Percentiles rank a stretch among this genome's conserved stretches.
phyloP scores from a whole-genome alignment of 2,329 filamentous ascomycete genomes.

The Aspergillus nomiae region DNA sequence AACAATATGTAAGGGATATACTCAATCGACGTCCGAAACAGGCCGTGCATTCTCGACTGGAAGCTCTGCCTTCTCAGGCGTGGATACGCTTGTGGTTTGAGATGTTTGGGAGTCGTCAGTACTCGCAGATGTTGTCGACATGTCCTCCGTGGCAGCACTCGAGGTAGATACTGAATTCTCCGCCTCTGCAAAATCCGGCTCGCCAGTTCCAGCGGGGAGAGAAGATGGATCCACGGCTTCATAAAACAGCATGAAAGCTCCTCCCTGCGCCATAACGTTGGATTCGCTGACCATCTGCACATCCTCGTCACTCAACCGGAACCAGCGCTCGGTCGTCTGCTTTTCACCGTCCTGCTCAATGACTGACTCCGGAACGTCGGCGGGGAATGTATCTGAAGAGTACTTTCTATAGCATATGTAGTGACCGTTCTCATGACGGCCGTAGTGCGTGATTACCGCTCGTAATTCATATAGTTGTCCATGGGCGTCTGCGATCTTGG shows the following conservation, averaged over 20 bases:
- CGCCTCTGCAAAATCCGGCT: constrained; percentile 7
- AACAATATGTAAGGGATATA: constrained; percentile 6
- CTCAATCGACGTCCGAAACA: constrained; percentile 17
- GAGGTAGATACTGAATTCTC: constrained; percentile 22
- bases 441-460: constrained; percentile 85
- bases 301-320: constrained; percentile 85
- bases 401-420: constrained; percentile 89
- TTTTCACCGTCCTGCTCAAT: constrained; percentile 36
- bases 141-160: constrained; percentile 26
- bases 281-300: constrained; percentile 74
- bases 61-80: constrained; percentile 17
- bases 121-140: constrained; percentile 28
- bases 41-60: constrained; percentile 2
- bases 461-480: constrained; percentile 69
- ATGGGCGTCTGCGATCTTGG: constrained; percentile 53
- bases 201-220: not conserved
- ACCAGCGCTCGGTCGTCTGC: constrained; percentile 67
- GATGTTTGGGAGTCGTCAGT: constrained; percentile 30
- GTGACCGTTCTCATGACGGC: constrained; percentile 91
- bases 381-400: constrained; percentile 43
- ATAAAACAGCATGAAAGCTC: constrained; percentile 98
- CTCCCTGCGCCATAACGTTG: constrained; percentile 71
- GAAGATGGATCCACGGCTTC: constrained; percentile 63
- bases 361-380: constrained; percentile 32
- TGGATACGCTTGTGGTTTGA: constrained; percentile 32